Evolutionary conservation across 805 yeast species (phyloP).

Genomic region (Candida chilensis): DNA sequence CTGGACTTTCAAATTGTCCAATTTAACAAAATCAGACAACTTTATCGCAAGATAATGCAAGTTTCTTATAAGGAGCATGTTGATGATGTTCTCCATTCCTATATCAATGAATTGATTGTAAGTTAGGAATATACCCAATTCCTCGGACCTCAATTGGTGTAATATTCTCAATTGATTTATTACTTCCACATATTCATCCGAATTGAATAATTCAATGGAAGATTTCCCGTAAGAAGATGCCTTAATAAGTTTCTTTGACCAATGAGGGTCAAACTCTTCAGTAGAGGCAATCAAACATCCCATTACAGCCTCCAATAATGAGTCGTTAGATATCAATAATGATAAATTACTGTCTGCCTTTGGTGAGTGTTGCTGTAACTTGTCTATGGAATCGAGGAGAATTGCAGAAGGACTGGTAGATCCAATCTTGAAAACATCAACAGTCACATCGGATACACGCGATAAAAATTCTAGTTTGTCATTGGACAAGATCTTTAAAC

Average conservation of each 20-base stretch:
- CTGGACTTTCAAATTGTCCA: slow-evolving; percentile 22
- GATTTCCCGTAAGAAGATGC: slow-evolving; percentile 88
- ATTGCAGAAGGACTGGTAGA: slow-evolving; percentile 79
- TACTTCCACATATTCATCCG: slow-evolving; percentile 54
- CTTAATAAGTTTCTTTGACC: slow-evolving; percentile 73
- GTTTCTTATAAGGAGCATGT: slow-evolving; percentile 48
- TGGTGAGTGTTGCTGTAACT: slow-evolving; percentile 60
- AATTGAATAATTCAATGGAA: slow-evolving; percentile 38
- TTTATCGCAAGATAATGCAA: slow-evolving; percentile 56
- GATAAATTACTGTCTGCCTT: slow-evolving; percentile 72
- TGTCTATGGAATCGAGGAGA: slow-evolving; percentile 61
- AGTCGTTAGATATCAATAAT: slow-evolving; percentile 33
- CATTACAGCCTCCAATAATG: slow-evolving; percentile 51
- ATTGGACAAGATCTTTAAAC: slow-evolving; percentile 56
- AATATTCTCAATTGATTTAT: slow-evolving; percentile 56
- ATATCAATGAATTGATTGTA: slow-evolving; percentile 37
- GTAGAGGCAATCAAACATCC: slow-evolving; percentile 68
- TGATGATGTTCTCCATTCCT: slow-evolving; percentile 47
- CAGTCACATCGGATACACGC: slow-evolving; percentile 48
- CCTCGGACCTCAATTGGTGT: slow-evolving; percentile 56
- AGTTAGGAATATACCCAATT: slow-evolving; percentile 65
- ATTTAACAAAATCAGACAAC: slow-evolving; percentile 39
- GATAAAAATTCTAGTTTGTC: slow-evolving; percentile 52
- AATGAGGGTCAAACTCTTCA: slow-evolving; percentile 64
- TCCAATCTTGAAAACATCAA: slow-evolving; percentile 70